Evolutionary conservation across 257 asterid genomes (phyloP), one percentile per base, ranked within the genome.

Genomic region (Mitragyna speciosa): DNA sequence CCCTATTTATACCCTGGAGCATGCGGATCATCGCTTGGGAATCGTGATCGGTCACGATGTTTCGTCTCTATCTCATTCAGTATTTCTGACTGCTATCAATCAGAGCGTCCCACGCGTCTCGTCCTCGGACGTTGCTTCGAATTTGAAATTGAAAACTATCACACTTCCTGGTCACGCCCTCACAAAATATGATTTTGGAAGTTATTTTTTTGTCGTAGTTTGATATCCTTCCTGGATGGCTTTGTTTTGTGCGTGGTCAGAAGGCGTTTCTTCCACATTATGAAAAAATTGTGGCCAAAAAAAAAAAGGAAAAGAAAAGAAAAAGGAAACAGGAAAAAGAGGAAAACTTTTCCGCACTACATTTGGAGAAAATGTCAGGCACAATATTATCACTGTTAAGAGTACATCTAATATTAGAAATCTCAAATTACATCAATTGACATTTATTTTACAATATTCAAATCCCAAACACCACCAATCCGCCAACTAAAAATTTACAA

Each of bases 401-500:
- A 19, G 19, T 51, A 36, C 7, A 36, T 36, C 2, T 36, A 36
- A 36, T 36, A 36, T 79, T 45, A 17, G 8, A 17, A 30, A 49
- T 56, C 61, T 64, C 70, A 76, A 80, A 72, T 47, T 58, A 24
- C 73, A 79, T 19, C 63, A 17, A n/a, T 59, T 59, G 10, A 14
- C 20, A 73, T 47, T 26, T 49, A 52, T 39, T 36, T 65, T 2
- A 6, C 3, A 67, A 54, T 56, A n/a, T 47, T 28, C 54, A 49
- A 64, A 30, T 73, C 61, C 58, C 54, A 67, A 71, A 76, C 61
- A 71, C 80, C 68, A 64, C 67, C 26, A 75, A 43, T 54, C 74
- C 31, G 65, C 49, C 80, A 65, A 52, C 67, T 30, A 78, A 70
- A 52, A 51, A 47, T 73, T 36, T 81, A 84, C 81, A 84, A 15